These are phyloP conservation scores for Cyberlindnera mycetangii DNA, from an alignment of 805 yeast species.

Conservation along the genomic window DNA sequence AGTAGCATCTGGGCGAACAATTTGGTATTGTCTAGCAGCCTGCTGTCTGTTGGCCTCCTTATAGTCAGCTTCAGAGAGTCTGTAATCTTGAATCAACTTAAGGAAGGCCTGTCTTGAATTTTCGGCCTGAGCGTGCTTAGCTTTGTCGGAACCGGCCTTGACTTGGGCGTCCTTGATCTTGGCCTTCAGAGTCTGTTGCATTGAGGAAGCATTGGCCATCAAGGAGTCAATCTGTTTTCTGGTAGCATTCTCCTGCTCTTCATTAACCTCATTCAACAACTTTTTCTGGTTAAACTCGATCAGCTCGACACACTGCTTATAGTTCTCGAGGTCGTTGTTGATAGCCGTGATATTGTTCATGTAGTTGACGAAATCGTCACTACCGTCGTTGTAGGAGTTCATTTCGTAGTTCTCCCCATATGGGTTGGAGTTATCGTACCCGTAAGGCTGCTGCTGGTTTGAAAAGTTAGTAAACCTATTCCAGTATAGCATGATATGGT, in stretches of 20 bases:
- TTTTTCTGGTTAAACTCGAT: slow-evolving; percentile 69
- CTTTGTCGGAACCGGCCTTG: slow-evolving; percentile 64
- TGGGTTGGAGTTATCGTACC: slow-evolving; percentile 28
- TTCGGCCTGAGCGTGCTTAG: slow-evolving; percentile 89
- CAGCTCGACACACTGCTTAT: slow-evolving; percentile 63
- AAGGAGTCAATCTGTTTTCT: slow-evolving; percentile 76
- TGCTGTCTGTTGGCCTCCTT: slow-evolving; percentile 80
- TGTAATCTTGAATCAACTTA: slow-evolving; percentile 80
- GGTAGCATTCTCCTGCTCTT: slow-evolving; percentile 62
- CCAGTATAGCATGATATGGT: neutral
- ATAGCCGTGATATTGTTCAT: slow-evolving; percentile 68
- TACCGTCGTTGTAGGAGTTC: slow-evolving; percentile 23
- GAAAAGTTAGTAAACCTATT: slow-evolving; percentile 1
- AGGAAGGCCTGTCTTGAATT: slow-evolving; percentile 81
- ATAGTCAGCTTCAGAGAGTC: slow-evolving; percentile 82
- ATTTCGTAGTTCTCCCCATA: slow-evolving; percentile 26
- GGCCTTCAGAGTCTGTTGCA: slow-evolving; percentile 71
- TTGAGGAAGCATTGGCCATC: slow-evolving; percentile 72
- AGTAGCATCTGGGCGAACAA: slow-evolving; percentile 83
- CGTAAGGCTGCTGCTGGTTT: slow-evolving; percentile 14
- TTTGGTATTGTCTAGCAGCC: slow-evolving; percentile 89
- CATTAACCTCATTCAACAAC: slow-evolving; percentile 68
- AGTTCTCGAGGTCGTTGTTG: slow-evolving; percentile 66
- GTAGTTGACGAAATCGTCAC: slow-evolving; percentile 58
- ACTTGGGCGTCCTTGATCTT: slow-evolving; percentile 77